These are phyloP conservation scores for Trebouxia sp. DNA, from an alignment of 139 green algal species.

Conservation along the genomic window DNA sequence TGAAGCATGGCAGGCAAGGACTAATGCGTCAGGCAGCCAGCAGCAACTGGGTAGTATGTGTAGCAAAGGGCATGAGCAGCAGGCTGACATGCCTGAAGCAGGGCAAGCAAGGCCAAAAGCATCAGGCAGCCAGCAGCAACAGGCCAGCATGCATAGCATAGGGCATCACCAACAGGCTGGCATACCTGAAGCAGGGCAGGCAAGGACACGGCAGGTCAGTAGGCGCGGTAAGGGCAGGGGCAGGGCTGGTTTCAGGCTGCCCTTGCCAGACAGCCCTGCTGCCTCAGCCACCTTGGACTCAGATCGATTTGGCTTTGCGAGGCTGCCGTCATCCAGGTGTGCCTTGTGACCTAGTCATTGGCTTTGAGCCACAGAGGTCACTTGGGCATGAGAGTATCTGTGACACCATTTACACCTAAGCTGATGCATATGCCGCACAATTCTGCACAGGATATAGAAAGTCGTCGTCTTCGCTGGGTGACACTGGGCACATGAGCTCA, in stretches of 20 bases:
- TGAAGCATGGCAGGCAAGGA: too few species aligned
- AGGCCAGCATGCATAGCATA: not conserved
- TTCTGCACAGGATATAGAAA: too few species aligned
- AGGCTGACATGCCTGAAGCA: too few species aligned
- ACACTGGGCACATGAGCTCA: not conserved
- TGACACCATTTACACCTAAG: too few species aligned
- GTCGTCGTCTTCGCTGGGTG: not conserved
- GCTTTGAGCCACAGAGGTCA: not conserved
- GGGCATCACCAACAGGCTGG: too few species aligned
- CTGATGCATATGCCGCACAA: not conserved
- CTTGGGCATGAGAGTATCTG: too few species aligned
- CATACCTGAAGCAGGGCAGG: not conserved
- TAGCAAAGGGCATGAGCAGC: too few species aligned
- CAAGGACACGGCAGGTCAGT: not conserved
- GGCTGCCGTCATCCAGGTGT: not conserved
- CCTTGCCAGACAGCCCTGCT: not conserved
- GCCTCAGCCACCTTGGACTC: not conserved
- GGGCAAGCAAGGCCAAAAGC: too few species aligned
- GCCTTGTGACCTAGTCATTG: not conserved
- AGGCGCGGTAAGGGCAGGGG: not conserved
- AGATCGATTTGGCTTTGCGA: conserved; percentile 1
- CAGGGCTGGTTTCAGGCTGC: not conserved
- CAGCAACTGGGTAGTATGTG: not conserved
- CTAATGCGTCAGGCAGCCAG: too few species aligned
- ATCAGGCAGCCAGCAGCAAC: conserved; percentile 5